These are phyloP conservation scores for Berberis vulgaris DNA, from an alignment of 164 flowering plant genomes.

Conservation along the genomic window DNA sequence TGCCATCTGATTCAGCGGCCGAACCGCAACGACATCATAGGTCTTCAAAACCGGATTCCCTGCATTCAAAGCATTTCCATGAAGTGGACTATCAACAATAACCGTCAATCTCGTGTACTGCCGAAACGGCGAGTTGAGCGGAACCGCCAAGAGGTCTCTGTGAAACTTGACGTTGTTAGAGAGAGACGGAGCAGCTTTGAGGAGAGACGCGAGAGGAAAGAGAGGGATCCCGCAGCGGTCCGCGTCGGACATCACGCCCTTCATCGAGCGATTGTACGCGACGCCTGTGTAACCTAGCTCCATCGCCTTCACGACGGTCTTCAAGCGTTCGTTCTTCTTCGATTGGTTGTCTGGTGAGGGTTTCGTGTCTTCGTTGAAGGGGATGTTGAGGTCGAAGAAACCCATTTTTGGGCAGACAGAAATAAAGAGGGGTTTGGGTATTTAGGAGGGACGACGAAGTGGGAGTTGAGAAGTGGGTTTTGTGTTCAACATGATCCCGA, in stretches of 20 bases:
- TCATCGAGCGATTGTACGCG: slow-evolving; percentile 70
- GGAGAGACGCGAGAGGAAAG: slow-evolving; percentile 49
- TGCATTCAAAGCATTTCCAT: slow-evolving; percentile 49
- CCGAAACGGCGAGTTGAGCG: slow-evolving; percentile 56
- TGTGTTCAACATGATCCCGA: no score
- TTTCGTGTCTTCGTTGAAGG: slow-evolving; percentile 13
- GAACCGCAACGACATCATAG: slow-evolving; percentile 73
- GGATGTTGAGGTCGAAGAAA: slow-evolving; percentile 29
- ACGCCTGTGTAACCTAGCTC: slow-evolving; percentile 82
- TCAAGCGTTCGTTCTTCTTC: slow-evolving; percentile 32
- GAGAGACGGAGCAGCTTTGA: slow-evolving; percentile 41
- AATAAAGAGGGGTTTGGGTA: no score
- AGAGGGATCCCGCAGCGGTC: slow-evolving; percentile 61
- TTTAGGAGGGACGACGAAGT: no score
- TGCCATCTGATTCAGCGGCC: slow-evolving; percentile 53
- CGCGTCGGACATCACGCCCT: slow-evolving; percentile 67
- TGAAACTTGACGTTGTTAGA: slow-evolving; percentile 55
- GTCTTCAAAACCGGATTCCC: slow-evolving; percentile 63
- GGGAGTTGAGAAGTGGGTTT: no score
- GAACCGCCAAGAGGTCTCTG: slow-evolving; percentile 50
- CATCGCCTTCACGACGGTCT: slow-evolving; percentile 48
- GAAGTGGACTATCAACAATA: slow-evolving; percentile 34
- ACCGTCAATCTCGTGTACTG: slow-evolving; percentile 91
- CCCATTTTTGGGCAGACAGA: neutral
- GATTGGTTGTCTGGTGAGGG: slow-evolving; percentile 3